Percentiles rank a stretch among this genome's conserved stretches.
These are phyloP conservation scores for Aspergillus pseudoviridinutans DNA, from an alignment of 2,329 filamentous ascomycete genomes.

Conservation along the genomic window DNA sequence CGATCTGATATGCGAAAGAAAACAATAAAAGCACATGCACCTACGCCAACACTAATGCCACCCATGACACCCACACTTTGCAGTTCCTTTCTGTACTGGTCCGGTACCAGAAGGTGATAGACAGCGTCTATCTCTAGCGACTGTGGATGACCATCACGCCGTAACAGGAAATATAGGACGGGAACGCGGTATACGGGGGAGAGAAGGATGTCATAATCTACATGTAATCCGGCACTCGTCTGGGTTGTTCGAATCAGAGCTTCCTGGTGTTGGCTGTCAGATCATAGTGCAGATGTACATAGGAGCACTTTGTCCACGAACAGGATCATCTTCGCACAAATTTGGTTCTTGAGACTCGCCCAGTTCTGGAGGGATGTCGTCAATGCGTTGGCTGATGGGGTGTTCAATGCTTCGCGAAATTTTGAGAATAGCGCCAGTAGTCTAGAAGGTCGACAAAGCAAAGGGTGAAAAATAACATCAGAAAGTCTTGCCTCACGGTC, in stretches of 20 bases:
- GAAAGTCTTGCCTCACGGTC: not conserved
- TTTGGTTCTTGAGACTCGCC: conserved; percentile 12
- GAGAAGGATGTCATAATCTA: conserved; percentile 70
- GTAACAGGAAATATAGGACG: conserved; percentile 70
- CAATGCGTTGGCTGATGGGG: conserved; percentile 3
- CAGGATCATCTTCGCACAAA: conserved; percentile 28
- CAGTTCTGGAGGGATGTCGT: conserved; percentile 9
- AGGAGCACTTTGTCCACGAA: conserved; percentile 14
- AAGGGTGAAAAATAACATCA: conserved; percentile 1
- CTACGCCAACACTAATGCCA: conserved; percentile 71
- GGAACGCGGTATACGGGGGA: conserved; percentile 72
- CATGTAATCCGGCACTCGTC: conserved; percentile 41
- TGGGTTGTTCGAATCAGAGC: conserved; percentile 35
- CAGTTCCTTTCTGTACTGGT: conserved; percentile 59
- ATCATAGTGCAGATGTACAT: conserved; percentile 7
- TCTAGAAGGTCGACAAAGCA: conserved; percentile 18
- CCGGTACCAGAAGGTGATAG: conserved; percentile 67
- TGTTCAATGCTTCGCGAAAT: conserved; percentile 24
- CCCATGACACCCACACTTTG: conserved; percentile 62
- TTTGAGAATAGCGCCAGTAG: conserved; percentile 23
- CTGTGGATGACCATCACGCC: conserved; percentile 54
- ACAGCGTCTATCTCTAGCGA: conserved; percentile 62
- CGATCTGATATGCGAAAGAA: conserved; percentile 13
- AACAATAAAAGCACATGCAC: conserved; percentile 37
- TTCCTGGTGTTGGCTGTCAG: conserved; percentile 38